Conservation (phyloP, 2,329 filamentous ascomycete genomes). For the Colletotrichum neosansevieriae region DNA sequence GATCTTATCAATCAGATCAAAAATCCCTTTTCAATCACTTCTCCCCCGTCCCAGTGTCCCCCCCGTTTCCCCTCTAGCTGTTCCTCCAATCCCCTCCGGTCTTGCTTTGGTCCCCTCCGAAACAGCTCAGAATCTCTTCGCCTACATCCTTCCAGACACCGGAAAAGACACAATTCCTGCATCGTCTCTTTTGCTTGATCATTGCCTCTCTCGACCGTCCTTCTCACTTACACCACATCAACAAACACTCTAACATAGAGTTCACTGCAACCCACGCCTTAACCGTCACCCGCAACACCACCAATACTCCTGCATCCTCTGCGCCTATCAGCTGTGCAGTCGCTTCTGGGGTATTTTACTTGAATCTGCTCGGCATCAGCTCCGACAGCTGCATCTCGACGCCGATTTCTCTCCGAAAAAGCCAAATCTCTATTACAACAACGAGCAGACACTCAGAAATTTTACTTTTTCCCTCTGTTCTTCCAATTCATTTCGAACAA, state of each 20-base stretch:
- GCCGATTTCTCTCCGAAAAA: background rate
- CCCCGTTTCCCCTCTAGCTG: conserved; percentile 41
- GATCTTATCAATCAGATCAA: conserved; percentile 63
- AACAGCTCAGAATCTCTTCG: background rate
- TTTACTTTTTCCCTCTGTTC: background rate
- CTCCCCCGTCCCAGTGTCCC: conserved; percentile 5
- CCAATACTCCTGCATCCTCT: background rate
- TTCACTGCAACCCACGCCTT: background rate
- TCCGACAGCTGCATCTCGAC: conserved; percentile 8
- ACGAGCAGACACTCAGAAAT: background rate
- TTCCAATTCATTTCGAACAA: background rate
- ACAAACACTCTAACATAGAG: background rate
- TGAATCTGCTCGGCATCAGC: conserved; percentile 28
- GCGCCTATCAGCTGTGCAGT: conserved; percentile 27
- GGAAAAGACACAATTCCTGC: background rate
- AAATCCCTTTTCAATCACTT: conserved; percentile 38
- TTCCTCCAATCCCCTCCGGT: conserved; percentile 42
- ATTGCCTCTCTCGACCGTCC: background rate
- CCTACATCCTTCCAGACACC: background rate
- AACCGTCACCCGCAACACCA: background rate
- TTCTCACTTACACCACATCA: conserved; percentile 8
- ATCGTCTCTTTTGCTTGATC: background rate
- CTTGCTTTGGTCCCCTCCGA: conserved; percentile 31
- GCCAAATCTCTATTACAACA: background rate
- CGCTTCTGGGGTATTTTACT: conserved; percentile 8